Evolutionary conservation across 345 rosid genomes (phyloP), one percentile per base, ranked within the genome.

Genomic region (Pseudoturritis turrita): DNA sequence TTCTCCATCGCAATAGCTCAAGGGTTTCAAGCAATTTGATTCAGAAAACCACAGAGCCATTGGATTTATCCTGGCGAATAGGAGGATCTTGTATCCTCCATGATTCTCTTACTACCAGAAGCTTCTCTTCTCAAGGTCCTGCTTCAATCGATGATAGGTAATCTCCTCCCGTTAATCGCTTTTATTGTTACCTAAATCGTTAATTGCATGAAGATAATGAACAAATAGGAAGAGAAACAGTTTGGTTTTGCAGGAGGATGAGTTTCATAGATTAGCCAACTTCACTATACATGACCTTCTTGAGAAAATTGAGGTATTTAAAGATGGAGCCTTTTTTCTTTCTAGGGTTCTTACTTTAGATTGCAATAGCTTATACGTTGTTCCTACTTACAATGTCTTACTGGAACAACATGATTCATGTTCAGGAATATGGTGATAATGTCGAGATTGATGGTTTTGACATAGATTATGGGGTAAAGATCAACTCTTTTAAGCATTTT

Each of bases 381-480:
- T 35, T 65, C 62, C 4, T 57, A 19, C 33, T 60, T 60, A 17
- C 53, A 65, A 26, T 45, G 65, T 37, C 43, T 65, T 26, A 23
- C 4, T 25, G 49, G 26, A 35, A 53, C 50, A 45, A 31, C 19
- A 57, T 77, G 51, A 14, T 46, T 60, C 2, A 15, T 58, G 58
- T 59, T 62, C 83, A 94, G 98, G 97, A 91, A 51, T 95, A 89
- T 76, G 96, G 96, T 31, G 97, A 91, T 73, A 59, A 10, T 15
- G 54, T 87, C 23, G 90, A 91, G 76, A 73, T 95, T 49, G 92
- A 95, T 77, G 99, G 99, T 2, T 86, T 89, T 62, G 97, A 95
- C 74, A 83, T 89, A 10, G 97, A 95, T 70, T 95, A 88, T 60
- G 96, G 96, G 91, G 99, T 89, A 81, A 83, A 84, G 57, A 46